These are phyloP conservation scores for Pichia rugopelliculosa DNA, from an alignment of 805 yeast genomes.

Conservation along the genomic window DNA sequence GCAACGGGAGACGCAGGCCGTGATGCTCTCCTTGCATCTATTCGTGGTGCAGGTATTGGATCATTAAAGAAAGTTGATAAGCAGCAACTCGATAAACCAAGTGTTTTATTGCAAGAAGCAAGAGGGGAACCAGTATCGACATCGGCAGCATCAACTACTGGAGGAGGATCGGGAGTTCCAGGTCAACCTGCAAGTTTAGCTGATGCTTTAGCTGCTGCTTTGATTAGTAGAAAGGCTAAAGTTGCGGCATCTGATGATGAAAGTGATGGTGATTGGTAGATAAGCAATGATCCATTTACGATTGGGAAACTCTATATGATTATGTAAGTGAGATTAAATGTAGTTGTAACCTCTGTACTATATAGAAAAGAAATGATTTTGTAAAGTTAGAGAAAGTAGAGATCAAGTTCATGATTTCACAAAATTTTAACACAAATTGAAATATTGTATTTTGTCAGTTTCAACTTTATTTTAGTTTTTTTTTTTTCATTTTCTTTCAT, in stretches of 20 bases:
- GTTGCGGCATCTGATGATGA: conserved; percentile 79
- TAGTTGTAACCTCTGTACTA: too few species aligned
- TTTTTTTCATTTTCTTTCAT: background rate
- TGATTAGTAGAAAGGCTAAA: conserved; percentile 72
- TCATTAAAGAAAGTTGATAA: conserved; percentile 73
- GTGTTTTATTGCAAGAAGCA: conserved; percentile 63
- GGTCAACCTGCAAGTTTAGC: conserved; percentile 40
- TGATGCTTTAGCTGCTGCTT: conserved; percentile 51
- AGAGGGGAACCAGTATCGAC: conserved; percentile 45
- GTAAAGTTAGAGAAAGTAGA: too few species aligned
- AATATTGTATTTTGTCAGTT: background rate
- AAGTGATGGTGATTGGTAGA: conserved; percentile 70
- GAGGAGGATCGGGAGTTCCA: conserved; percentile 34
- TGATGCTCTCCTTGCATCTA: conserved; percentile 81
- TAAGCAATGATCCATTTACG: background rate
- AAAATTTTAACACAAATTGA: background rate
- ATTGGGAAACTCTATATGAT: background rate
- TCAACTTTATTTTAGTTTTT: background rate
- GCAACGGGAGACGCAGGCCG: conserved; percentile 48
- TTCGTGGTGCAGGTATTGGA: conserved; percentile 71
- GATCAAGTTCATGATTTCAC: too few species aligned
- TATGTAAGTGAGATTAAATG: background rate
- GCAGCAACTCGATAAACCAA: conserved; percentile 72
- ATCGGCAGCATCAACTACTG: conserved; percentile 29
- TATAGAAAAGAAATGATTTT: too few species aligned